These are phyloP conservation scores for Escallonia herrerae DNA, from an alignment of 129 eudicot genomes.

Conservation along the genomic window DNA sequence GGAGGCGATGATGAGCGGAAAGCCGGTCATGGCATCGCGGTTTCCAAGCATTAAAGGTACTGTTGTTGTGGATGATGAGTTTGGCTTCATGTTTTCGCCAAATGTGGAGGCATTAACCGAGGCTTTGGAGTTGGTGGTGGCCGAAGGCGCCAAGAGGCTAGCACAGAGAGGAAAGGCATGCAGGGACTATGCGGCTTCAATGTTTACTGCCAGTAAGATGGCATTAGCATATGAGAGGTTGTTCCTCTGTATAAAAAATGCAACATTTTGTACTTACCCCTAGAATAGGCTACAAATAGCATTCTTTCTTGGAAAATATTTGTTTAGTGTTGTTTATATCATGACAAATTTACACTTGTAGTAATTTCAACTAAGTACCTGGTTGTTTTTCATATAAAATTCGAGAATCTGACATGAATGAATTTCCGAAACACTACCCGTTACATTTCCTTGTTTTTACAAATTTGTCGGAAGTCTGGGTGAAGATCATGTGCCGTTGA, in stretches of 20 bases:
- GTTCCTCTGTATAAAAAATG: slow-evolving; percentile 79
- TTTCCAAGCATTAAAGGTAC: slow-evolving; percentile 93
- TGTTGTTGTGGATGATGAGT: slow-evolving; percentile 60
- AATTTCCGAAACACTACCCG: too few relatives aligned
- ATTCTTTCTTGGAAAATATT: too few relatives aligned
- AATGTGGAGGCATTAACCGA: slow-evolving; percentile 64
- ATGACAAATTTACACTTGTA: too few relatives aligned
- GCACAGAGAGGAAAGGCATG: slow-evolving; percentile 77
- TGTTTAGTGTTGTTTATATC: too few relatives aligned
- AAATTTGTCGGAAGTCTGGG: too few relatives aligned
- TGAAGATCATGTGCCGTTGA: too few relatives aligned
- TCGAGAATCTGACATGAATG: too few relatives aligned
- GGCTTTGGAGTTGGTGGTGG: slow-evolving; percentile 58
- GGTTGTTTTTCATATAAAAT: too few relatives aligned
- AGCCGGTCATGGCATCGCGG: slow-evolving; percentile 86
- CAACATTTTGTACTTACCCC: slow-evolving; percentile 61
- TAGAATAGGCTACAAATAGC: slow-evolving; percentile 11
- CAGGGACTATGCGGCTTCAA: slow-evolving; percentile 50
- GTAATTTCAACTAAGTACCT: too few relatives aligned
- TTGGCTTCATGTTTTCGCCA: slow-evolving; percentile 86
- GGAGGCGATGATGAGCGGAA: slow-evolving; percentile 99
- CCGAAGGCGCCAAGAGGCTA: slow-evolving; percentile 60
- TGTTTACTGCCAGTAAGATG: slow-evolving; percentile 92
- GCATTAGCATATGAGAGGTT: slow-evolving; percentile 88
- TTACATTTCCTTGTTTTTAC: too few relatives aligned